Conservation (phyloP, 345 rosid species). For the Bruguiera gymnorhiza region DNA sequence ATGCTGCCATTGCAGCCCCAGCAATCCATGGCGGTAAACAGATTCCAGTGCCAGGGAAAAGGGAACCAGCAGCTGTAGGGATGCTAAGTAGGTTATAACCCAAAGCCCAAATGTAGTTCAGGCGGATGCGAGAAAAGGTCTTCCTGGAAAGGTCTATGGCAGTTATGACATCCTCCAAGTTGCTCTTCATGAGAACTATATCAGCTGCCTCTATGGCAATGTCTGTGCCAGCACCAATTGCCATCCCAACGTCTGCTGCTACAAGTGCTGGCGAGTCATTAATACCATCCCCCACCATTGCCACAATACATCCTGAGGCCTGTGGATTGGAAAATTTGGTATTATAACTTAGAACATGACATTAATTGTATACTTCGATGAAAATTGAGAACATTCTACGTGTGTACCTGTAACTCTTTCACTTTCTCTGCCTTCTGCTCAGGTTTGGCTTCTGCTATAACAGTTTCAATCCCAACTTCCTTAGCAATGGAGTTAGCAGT, state of each 20-base stretch:
- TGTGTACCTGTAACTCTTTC: conserved; percentile 67
- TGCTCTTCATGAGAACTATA: conserved; percentile 86
- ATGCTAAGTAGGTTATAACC: conserved; percentile 85
- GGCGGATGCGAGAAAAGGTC: conserved; percentile 74
- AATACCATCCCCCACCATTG: conserved; percentile 96
- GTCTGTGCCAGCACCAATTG: conserved; percentile 94
- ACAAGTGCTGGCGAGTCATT: conserved; percentile 94
- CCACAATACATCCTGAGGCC: conserved; percentile 69
- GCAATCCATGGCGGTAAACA: conserved; percentile 98
- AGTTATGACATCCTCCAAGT: conserved; percentile 91
- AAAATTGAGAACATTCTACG: too few relatives aligned
- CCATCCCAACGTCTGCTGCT: conserved; percentile 95
- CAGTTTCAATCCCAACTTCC: conserved; percentile 75
- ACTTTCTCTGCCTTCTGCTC: conserved; percentile 89
- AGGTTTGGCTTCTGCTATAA: conserved; percentile 85
- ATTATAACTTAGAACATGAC: background rate
- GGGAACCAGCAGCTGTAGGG: conserved; percentile 81
- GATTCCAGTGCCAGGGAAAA: conserved; percentile 59
- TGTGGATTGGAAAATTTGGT: conserved; percentile 14
- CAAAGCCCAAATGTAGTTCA: conserved; percentile 92
- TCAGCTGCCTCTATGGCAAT: conserved; percentile 97
- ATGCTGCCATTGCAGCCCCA: conserved; percentile 97
- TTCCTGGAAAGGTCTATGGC: conserved; percentile 86
- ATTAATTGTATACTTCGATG: background rate
- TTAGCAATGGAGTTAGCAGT: conserved; percentile 81